These are phyloP conservation scores for Acanthamoeba healyi DNA, from an alignment of 208 protist species.

Conservation along the genomic window DNA sequence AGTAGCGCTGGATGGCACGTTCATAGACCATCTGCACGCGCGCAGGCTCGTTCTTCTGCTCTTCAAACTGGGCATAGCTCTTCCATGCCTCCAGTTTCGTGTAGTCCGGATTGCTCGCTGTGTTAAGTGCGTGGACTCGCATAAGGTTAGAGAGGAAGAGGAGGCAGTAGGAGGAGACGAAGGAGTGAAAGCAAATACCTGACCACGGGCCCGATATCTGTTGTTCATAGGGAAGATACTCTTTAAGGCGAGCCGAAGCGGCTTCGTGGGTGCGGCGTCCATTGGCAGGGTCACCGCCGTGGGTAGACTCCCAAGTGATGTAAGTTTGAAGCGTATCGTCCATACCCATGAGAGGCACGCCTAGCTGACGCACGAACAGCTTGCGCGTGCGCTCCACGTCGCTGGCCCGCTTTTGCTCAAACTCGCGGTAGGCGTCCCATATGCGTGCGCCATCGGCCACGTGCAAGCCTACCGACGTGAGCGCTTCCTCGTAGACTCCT, in stretches of 20 bases:
- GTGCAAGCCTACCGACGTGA: conserved; percentile 29
- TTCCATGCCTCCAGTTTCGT: conserved; percentile 58
- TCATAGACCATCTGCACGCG: conserved; percentile 63
- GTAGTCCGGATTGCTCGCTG: conserved; percentile 56
- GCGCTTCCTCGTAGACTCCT: conserved; percentile 40
- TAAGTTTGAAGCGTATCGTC: conserved; percentile 3
- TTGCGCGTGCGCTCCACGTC: conserved; percentile 23
- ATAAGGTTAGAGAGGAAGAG: too few relatives aligned
- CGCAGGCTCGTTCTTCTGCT: conserved; percentile 42
- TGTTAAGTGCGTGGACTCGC: too few relatives aligned
- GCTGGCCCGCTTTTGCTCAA: neutral
- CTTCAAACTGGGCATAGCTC: conserved; percentile 36
- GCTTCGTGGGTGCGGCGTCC: neutral
- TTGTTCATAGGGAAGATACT: conserved; percentile 12
- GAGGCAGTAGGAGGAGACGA: too few relatives aligned
- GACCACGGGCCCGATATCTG: conserved; percentile 12
- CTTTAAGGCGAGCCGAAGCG: neutral
- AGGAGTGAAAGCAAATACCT: neutral
- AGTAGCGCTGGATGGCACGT: conserved; percentile 41
- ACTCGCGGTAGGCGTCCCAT: conserved; percentile 49
- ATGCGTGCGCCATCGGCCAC: neutral
- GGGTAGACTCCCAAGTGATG: conserved; percentile 7
- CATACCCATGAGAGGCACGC: conserved; percentile 58
- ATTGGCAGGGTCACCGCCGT: neutral
- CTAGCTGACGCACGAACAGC: conserved; percentile 50